Conservation (phyloP, 1,284 basidiomycete species). For the Stygiomarasmius scandens region DNA sequence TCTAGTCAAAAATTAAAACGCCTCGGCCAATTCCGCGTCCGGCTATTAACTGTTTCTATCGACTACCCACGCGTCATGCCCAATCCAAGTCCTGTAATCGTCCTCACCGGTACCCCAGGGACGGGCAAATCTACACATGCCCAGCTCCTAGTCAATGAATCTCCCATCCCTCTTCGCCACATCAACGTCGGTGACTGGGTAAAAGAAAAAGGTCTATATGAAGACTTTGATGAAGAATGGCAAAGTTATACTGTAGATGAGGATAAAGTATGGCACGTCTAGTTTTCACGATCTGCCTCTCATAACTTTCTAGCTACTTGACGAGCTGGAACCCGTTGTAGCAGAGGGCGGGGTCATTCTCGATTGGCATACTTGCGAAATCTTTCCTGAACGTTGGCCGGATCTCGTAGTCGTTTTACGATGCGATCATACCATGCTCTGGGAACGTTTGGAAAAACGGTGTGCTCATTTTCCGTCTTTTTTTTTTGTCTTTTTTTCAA, state of each 20-base stretch:
- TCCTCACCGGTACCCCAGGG: slow-evolving; percentile 91
- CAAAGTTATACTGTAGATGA: slow-evolving; percentile 94
- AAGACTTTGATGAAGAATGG: slow-evolving; percentile 93
- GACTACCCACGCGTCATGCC: slow-evolving; percentile 4
- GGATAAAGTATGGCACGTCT: slow-evolving; percentile 68
- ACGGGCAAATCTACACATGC: slow-evolving; percentile 92
- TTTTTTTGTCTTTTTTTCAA: slow-evolving; percentile 7
- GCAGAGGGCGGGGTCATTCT: slow-evolving; percentile 81
- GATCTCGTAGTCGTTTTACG: slow-evolving; percentile 96
- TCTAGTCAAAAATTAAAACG: slow-evolving; percentile 2
- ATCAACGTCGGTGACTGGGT: slow-evolving; percentile 91
- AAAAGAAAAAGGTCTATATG: slow-evolving; percentile 82
- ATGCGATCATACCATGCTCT: slow-evolving; percentile 88
- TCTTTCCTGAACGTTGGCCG: slow-evolving; percentile 95
- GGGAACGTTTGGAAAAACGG: slow-evolving; percentile 94
- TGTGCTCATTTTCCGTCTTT: slow-evolving; percentile 41
- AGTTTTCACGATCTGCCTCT: background rate
- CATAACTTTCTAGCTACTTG: slow-evolving; percentile 64
- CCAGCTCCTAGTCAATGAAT: slow-evolving; percentile 71
- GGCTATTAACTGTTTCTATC: background rate
- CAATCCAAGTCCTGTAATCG: slow-evolving; percentile 71
- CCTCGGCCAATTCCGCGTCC: background rate
- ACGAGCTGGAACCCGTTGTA: slow-evolving; percentile 81
- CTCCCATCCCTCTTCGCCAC: slow-evolving; percentile 70
- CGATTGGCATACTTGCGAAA: slow-evolving; percentile 97